phyloP scores from a whole-genome alignment of 768 basidiomycete species.

The Tricholoma hemisulphureum region DNA sequence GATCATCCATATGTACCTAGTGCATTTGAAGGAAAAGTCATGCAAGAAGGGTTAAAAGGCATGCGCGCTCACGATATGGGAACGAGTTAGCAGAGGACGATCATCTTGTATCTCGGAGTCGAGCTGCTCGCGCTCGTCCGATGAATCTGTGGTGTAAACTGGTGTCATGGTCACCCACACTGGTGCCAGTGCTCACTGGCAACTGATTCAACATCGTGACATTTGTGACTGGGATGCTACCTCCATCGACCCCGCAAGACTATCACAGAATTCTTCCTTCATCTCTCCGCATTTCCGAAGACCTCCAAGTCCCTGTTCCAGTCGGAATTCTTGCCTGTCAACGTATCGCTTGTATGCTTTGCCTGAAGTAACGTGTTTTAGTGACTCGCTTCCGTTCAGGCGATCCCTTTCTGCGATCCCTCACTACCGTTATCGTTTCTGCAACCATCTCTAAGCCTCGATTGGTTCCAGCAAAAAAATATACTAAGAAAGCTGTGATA shows the following conservation, averaged over 20 bases:
- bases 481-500: constrained; percentile 54
- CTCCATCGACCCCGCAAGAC: constrained; percentile 46
- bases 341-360: constrained; percentile 40
- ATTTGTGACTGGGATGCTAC: constrained; percentile 41
- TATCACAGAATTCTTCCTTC: constrained; percentile 68
- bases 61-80: background rate
- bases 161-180: background rate
- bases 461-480: constrained; percentile 42
- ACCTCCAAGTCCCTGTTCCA: constrained; percentile 52
- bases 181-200: background rate
- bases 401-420: constrained; percentile 62
- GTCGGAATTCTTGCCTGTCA: constrained; percentile 81
- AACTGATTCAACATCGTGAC: constrained; percentile 31
- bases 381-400: constrained; percentile 38
- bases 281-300: constrained; percentile 52
- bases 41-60: background rate
- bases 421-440: constrained; percentile 57
- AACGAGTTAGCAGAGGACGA: background rate
- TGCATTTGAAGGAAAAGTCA: background rate
- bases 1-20: constrained; percentile 22
- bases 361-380: background rate
- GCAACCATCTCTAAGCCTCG: constrained; percentile 47
- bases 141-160: background rate
- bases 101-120: background rate
- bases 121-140: background rate